Evolutionary conservation across 177 flowering plant genomes (phyloP), one percentile per base, ranked within the genome.

Genomic region (Vitis hybrid): DNA sequence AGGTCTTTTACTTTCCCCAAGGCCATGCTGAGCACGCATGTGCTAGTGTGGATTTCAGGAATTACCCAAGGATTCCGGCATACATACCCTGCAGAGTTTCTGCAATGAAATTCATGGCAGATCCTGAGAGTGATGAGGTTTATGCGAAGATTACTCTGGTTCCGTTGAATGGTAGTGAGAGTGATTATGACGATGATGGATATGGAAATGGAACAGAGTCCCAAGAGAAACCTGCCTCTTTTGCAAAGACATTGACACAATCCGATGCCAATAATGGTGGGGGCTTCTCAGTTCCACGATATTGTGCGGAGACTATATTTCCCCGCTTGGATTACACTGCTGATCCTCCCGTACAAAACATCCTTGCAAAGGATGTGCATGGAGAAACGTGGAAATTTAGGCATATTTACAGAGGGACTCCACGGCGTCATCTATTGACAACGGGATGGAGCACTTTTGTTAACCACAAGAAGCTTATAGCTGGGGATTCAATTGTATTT

Each of bases 241-340:
- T 92, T 69, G 97, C 98, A 0, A 92, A 92, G 79, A 91, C 94
- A 6, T 74, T 92, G 80, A 92, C 97, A 1, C 96, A 92, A 51
- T 91, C 96, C 0, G 97, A 92, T 82, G 97, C 97, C 1, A 92
- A 92, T 64, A 92, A 92, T 72, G 97, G 97, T 48, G 97, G 97
- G 1, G 97, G 96, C 0, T 91, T 92, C 72, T 91, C 97, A 1
- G 98, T 91, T 52, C 98, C 98, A 0, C 71, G 97, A 21, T 91
- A 89, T 51, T 92, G 98, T 67, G 98, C 98, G 0, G 98, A 92
- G 77, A 89, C 97, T 0, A 91, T 92, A 30, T 92, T 92, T 40
- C 97, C 98, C 0, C 81, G 88, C 51, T 67, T 92, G 80, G 98
- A 92, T 66, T 89, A 87, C 75, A 71, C 88, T 1, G 90, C 88